These are phyloP conservation scores for Syncephalastrum racemosum DNA, from an alignment of 371 early-diverging fungal species.

Conservation along the genomic window DNA sequence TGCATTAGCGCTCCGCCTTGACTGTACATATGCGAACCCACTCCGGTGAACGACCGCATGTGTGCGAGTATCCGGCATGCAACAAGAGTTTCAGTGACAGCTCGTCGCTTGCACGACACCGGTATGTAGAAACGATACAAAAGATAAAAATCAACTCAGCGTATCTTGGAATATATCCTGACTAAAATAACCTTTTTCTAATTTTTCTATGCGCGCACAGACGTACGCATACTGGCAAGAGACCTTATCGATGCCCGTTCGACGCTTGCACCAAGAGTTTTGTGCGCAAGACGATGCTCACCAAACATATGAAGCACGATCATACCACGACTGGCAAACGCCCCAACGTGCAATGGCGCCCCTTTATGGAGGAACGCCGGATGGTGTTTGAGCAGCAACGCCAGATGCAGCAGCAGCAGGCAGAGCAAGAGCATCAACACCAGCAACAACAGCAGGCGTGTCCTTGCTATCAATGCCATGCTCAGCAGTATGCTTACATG, in stretches of 20 bases:
- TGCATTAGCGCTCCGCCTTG: constrained; percentile 66
- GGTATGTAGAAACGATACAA: constrained; percentile 23
- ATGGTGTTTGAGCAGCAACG: constrained; percentile 33
- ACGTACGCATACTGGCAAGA: constrained; percentile 73
- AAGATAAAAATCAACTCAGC: not conserved
- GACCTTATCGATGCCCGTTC: constrained; percentile 65
- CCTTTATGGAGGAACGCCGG: constrained; percentile 48
- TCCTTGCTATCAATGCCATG: constrained; percentile 20
- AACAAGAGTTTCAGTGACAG: constrained; percentile 65
- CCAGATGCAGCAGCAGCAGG: constrained; percentile 24
- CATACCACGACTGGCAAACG: constrained; percentile 40
- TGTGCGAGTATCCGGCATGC: constrained; percentile 65
- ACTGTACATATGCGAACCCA: constrained; percentile 79
- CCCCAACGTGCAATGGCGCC: constrained; percentile 49
- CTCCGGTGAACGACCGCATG: constrained; percentile 78
- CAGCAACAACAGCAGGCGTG: constrained; percentile 14
- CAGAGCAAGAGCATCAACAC: constrained; percentile 16
- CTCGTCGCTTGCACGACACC: constrained; percentile 51
- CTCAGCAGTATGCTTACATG: not conserved
- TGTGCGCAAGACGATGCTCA: constrained; percentile 69
- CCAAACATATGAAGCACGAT: constrained; percentile 60
- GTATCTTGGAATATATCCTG: not conserved
- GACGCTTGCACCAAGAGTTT: constrained; percentile 66
- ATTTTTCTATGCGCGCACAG: constrained; percentile 14
- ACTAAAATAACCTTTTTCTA: not conserved